Evolutionary conservation across 257 asterid species (phyloP).

Genomic region (Salvia hispanica): DNA sequence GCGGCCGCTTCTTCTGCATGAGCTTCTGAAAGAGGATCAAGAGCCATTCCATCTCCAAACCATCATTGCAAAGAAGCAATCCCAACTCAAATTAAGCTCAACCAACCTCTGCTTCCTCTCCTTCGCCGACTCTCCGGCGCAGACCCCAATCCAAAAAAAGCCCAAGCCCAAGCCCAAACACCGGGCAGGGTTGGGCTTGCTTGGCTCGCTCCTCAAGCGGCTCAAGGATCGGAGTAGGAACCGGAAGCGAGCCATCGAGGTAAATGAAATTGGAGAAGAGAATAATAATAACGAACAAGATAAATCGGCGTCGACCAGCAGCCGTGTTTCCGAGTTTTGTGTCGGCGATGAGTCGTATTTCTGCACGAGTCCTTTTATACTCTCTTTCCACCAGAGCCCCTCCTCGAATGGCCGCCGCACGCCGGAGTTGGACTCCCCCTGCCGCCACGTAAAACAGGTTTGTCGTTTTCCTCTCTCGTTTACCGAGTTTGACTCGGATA

Average conservation of each 20-base stretch:
- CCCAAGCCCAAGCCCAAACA: neutral
- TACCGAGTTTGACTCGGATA: no score
- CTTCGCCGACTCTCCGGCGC: no score
- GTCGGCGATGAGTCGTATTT: neutral
- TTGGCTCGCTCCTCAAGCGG: conserved; percentile 60
- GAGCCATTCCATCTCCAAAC: conserved; percentile 70
- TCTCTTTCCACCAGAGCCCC: conserved; percentile 51
- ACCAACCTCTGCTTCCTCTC: no score
- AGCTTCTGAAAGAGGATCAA: conserved; percentile 74
- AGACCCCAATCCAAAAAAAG: no score
- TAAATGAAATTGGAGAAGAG: no score
- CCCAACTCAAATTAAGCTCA: conserved; percentile 38
- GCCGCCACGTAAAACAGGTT: conserved; percentile 59
- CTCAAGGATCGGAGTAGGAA: conserved; percentile 34
- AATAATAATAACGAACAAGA: no score
- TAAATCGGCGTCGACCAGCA: conserved; percentile 26
- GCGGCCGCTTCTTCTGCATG: conserved; percentile 74
- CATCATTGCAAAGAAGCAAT: conserved; percentile 52
- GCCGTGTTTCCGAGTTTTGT: conserved; percentile 33
- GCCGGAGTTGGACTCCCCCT: conserved; percentile 73
- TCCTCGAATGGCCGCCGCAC: conserved; percentile 41
- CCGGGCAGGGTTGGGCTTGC: conserved; percentile 52
- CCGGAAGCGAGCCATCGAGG: conserved; percentile 38
- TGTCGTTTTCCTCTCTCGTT: conserved; percentile 7
- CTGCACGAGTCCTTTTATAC: conserved; percentile 51